Percentiles rank a stretch among this genome's conserved stretches.
Evolutionary conservation across 441 rosid species (phyloP).

Genomic region (Pelargonium citronellum): DNA sequence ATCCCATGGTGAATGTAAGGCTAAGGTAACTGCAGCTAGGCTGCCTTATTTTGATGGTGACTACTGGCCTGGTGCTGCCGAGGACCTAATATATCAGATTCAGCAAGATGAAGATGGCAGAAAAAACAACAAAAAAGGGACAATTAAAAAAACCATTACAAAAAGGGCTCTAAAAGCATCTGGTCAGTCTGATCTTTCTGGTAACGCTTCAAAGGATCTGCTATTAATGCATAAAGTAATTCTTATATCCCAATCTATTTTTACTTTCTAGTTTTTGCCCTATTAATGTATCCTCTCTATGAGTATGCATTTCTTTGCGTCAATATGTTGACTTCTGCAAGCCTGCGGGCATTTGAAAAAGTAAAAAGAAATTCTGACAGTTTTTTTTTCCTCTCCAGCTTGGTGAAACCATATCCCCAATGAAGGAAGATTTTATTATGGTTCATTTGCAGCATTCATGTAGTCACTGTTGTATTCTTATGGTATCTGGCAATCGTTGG

Average conservation of each 20-base stretch:
- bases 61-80: slow-evolving; percentile 99
- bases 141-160: slow-evolving; percentile 72
- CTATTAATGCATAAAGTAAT: slow-evolving; percentile 90
- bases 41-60: slow-evolving; percentile 99
- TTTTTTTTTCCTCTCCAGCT: slow-evolving; percentile 15
- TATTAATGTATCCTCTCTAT: neutral
- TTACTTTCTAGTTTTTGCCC: slow-evolving; percentile 11
- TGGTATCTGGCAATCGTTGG: slow-evolving; percentile 52
- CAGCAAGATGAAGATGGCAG: slow-evolving; percentile 95
- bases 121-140: slow-evolving; percentile 87
- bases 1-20: slow-evolving; percentile 77
- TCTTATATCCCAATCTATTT: slow-evolving; percentile 17
- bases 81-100: slow-evolving; percentile 88
- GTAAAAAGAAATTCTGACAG: slow-evolving; percentile 12
- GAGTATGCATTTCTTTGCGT: neutral
- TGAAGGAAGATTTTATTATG: slow-evolving; percentile 9
- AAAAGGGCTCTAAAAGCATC: slow-evolving; percentile 97
- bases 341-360: slow-evolving; percentile 79
- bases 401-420: slow-evolving; percentile 7
- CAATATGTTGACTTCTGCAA: slow-evolving; percentile 93
- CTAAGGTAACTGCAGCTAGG: slow-evolving; percentile 95
- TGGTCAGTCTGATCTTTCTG: slow-evolving; percentile 93
- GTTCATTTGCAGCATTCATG: slow-evolving; percentile 12
- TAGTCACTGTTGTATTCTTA: slow-evolving; percentile 27
- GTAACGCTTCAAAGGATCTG: slow-evolving; percentile 94